Base-by-base conservation (phyloP, 164 flowering plant genomes). In the Vitis rotundifolia region DNA sequence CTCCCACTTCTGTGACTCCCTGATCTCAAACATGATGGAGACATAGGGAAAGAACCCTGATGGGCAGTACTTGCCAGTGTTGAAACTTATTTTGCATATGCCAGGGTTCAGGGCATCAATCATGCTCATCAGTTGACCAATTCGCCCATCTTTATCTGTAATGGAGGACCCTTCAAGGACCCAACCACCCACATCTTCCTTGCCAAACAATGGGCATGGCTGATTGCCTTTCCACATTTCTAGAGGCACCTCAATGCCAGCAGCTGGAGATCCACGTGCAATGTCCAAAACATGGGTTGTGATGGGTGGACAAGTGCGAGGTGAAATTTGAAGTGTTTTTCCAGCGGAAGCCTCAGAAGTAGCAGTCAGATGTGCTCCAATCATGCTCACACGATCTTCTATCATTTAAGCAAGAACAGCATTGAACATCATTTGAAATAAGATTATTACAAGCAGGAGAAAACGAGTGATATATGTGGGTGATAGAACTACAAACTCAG, bases 231-330 rank as follows among this genome's bases (percentile, higher is more conserved):
- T 80, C 97, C 97, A 93, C 79, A 66, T 78, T 54, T 96, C 95
- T 72, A 96, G 76, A 13, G 54, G 76, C 18, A 93, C 95, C 62
- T 95, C 95, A 63, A 95, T 67, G 22, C 95, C 98, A 28, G 84
- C 57, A 55, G 85, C 99, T 58, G 99, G 99, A 71, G 71, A 72
- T 0, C 98, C 99, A 18, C 71, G 85, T 22, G 97, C 86, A 58
- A 88, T 85, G 63, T 96, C 97, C 74, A 96, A 80, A 69, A 96
- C 85, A 80, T 96, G 99, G 51, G 99, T 96, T 62, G 98, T 95
- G 58, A 95, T 91, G 2, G 99, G 98, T 44, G 97, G 98, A 19
- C 96, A 90, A 9, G 85, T 86, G 67, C 94, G 77, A 26, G 65
- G 54, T 28, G 87, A 58, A 62, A 58, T 47, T 74, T 72, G 82